Evolutionary conservation across 1,139 yeast species (phyloP).

Genomic region (Arxiozyma bovina): DNA sequence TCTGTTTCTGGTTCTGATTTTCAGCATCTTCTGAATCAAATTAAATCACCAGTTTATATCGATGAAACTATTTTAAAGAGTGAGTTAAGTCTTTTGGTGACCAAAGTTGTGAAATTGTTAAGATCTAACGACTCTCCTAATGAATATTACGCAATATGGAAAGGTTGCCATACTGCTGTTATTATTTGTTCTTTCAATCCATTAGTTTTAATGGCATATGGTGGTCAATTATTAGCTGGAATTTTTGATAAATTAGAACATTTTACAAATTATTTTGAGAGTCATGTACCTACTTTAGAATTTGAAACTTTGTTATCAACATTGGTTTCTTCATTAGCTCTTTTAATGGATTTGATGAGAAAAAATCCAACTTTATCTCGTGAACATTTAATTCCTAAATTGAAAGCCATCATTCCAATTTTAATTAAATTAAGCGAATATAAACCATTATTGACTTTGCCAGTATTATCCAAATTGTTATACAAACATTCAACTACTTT

Average conservation of each 20-base stretch:
- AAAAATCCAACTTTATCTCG: conserved; percentile 81
- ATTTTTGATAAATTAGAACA: conserved; percentile 45
- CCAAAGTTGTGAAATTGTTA: conserved; percentile 43
- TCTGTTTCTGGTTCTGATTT: conserved; percentile 30
- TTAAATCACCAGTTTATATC: conserved; percentile 29
- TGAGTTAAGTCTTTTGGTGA: conserved; percentile 48
- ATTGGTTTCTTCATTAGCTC: conserved; percentile 42
- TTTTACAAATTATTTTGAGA: conserved; percentile 23
- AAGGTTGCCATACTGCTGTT: conserved; percentile 48
- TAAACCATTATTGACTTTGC: conserved; percentile 32
- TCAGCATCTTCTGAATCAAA: conserved; percentile 28
- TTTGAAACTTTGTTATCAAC: conserved; percentile 37
- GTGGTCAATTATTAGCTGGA: conserved; percentile 52
- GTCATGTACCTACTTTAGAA: conserved; percentile 25
- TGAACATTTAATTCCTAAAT: conserved; percentile 73
- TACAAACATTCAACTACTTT: conserved; percentile 67
- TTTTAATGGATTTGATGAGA: conserved; percentile 48
- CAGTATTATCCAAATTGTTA: conserved; percentile 44
- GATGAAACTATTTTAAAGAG: conserved; percentile 40
- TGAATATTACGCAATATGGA: conserved; percentile 43
- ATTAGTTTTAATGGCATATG: conserved; percentile 41
- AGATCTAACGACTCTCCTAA: conserved; percentile 38
- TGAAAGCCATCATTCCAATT: conserved; percentile 52
- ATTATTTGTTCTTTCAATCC: conserved; percentile 45
- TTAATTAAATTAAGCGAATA: conserved; percentile 39